phyloP scores from a whole-genome alignment of 495 filamentous ascomycete genomes.

The Xylaria longipes region DNA sequence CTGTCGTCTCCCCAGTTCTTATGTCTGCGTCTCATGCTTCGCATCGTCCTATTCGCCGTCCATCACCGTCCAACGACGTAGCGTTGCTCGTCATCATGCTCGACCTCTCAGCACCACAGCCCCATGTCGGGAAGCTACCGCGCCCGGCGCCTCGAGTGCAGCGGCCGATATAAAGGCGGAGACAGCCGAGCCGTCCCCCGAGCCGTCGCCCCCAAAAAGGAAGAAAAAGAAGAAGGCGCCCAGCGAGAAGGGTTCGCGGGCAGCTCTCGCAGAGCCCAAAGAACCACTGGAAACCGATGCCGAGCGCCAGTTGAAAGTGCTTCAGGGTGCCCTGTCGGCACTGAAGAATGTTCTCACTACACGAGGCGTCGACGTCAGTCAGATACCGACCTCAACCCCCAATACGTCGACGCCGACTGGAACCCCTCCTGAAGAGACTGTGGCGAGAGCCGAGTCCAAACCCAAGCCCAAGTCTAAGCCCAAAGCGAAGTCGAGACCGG shows the following conservation, averaged over 20 bases:
- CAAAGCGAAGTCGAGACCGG: neutral
- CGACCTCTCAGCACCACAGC: slow-evolving; percentile 23
- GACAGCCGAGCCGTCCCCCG: neutral
- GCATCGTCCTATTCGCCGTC: slow-evolving; percentile 15
- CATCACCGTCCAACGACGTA: neutral
- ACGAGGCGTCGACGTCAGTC: slow-evolving; percentile 35
- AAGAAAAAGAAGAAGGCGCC: slow-evolving; percentile 8
- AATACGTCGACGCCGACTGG: neutral
- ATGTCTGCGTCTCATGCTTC: slow-evolving; percentile 38
- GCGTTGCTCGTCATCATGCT: slow-evolving; percentile 15
- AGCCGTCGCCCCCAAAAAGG: neutral
- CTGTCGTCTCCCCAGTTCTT: slow-evolving; percentile 34
- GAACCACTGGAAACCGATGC: neutral
- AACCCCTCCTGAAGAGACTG: neutral
- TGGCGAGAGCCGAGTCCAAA: neutral
- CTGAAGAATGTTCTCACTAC: slow-evolving; percentile 36
- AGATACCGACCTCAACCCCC: slow-evolving; percentile 13
- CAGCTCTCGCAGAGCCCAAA: neutral
- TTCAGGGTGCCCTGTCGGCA: slow-evolving; percentile 32
- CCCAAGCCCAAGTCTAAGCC: neutral
- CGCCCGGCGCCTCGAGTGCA: neutral
- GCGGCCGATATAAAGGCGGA: neutral
- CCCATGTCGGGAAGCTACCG: neutral
- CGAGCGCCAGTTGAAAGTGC: slow-evolving; percentile 31
- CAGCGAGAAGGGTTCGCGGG: neutral